Base-by-base conservation (phyloP, 2,329 filamentous ascomycete species). In the Trichoderma hamatum region DNA sequence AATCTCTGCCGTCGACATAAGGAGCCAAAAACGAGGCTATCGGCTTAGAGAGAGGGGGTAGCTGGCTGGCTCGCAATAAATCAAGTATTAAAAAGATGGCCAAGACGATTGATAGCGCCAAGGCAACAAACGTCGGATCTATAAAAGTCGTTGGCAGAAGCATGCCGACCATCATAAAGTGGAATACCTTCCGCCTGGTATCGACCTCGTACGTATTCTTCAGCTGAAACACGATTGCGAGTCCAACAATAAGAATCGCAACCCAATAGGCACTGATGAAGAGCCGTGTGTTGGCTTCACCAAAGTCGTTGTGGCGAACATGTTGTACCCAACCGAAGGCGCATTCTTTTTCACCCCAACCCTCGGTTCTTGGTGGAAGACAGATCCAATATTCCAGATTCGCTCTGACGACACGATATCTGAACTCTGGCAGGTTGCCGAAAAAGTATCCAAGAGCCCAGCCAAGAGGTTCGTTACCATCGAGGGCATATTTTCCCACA, bases 141-240 rank as follows among this genome's bases (percentile, higher is more conserved):
- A 98, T 82, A 77, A 89, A 97, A 2, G 91, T 92, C 1, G 92
- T 89, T 0, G 96, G 94, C 2, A 98, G 85, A 68, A 99, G 90
- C 93, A 99, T 97, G 68, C 89, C 89, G 9, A 98, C 95, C 92
- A 98, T 98, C 86, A 95, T 97, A 73, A 96, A 96, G 79, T 99
- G 96, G 78, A 99, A 99, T 28, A 98, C 92, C 80, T 99, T 99
- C 62, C 96, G 89, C 61, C 96, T 88, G 1, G 96, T 99, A 80
- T 99, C 96, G 58, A 99, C 95, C 80, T 97, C 94, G 73, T 92
- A 94, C 61, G 92, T 83, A 3, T 89, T 84, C 51, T 91, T 92
- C 46, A 97, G 86, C 52, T 85, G 88, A 64, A 96, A 88, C 9
- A 97, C 92, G 4, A 92, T 84, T 11, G 89, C 81, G 43, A 98